These are phyloP conservation scores for Microascus cirrosus DNA, from an alignment of 2,329 filamentous ascomycete genomes.

Conservation along the genomic window DNA sequence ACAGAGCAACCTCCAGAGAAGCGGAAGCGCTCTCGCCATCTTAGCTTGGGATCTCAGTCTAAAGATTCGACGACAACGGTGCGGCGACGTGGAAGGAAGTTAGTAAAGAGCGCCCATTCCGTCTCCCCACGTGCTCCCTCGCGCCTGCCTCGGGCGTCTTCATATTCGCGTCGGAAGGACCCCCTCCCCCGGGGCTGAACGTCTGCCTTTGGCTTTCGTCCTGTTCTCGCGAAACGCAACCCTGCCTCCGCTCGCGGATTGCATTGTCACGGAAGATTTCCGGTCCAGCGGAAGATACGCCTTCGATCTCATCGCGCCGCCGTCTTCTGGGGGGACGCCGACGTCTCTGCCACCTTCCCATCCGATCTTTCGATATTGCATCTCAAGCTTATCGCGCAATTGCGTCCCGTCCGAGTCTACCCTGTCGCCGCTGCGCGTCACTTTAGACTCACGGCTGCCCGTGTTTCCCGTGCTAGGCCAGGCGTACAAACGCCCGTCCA, in stretches of 20 bases:
- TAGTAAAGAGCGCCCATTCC: neutral
- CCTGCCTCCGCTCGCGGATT: neutral
- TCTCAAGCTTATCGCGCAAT: neutral
- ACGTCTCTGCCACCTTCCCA: neutral
- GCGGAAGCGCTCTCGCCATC: neutral
- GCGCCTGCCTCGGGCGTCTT: neutral
- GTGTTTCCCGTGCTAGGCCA: neutral
- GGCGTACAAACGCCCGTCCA: neutral
- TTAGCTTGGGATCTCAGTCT: no score
- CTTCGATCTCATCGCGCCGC: neutral
- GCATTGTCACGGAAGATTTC: neutral
- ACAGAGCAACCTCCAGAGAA: neutral
- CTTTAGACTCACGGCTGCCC: neutral
- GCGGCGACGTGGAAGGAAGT: neutral
- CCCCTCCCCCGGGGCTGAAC: neutral
- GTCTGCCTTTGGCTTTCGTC: neutral
- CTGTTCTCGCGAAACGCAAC: neutral
- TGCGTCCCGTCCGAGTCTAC: neutral
- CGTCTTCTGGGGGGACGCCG: neutral
- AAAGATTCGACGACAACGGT: neutral
- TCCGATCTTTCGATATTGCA: neutral
- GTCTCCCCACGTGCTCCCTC: neutral
- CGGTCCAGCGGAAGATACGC: neutral
- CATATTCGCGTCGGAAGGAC: neutral
- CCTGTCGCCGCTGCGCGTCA: neutral